A percentile compares a stretch with the other conserved stretches of the same genome.
These are phyloP conservation scores for Phytomonas francai DNA, from an alignment of 208 protist genomes.

Conservation along the genomic window DNA sequence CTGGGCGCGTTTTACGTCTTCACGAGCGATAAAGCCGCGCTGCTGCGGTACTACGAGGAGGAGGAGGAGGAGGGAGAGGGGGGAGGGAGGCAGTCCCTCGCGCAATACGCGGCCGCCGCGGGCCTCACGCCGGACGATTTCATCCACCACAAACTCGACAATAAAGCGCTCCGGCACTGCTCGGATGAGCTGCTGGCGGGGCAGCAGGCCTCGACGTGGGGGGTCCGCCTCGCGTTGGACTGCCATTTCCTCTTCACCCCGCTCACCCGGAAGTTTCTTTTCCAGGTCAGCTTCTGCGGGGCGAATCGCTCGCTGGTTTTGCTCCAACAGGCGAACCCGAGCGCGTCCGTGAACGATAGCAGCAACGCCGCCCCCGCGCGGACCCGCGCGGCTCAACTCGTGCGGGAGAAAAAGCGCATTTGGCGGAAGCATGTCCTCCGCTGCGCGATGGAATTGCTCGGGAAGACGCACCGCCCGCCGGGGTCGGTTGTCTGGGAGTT, in stretches of 20 bases:
- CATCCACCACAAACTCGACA: conserved; percentile 66
- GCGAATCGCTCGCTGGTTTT: conserved; percentile 39
- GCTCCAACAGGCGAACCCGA: conserved; percentile 30
- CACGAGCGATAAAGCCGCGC: conserved; percentile 17
- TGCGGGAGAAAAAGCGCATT: conserved; percentile 34
- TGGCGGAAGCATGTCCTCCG: conserved; percentile 51
- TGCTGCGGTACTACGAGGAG: conserved; percentile 7
- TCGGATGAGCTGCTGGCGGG: conserved; percentile 65
- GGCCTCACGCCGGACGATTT: conserved; percentile 44
- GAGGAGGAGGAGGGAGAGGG: conserved; percentile 4
- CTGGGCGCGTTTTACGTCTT: conserved; percentile 46
- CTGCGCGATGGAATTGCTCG: conserved; percentile 56
- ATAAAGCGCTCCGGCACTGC: conserved; percentile 74
- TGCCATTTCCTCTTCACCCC: conserved; percentile 72
- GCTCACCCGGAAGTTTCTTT: conserved; percentile 68
- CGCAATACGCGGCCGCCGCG: conserved; percentile 20
- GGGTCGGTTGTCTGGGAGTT: conserved; percentile 67
- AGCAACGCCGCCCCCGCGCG: conserved; percentile 12
- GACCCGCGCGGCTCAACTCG: conserved; percentile 12
- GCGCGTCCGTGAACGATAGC: neutral
- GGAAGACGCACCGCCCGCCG: conserved; percentile 20
- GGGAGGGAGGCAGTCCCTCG: neutral
- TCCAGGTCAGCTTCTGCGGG: conserved; percentile 73
- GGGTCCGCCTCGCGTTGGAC: conserved; percentile 71
- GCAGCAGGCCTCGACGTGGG: conserved; percentile 69